Evolutionary conservation across 495 filamentous ascomycete genomes (phyloP), one percentile per base, ranked within the genome.

Genomic region (Achaetomiella virescens): DNA sequence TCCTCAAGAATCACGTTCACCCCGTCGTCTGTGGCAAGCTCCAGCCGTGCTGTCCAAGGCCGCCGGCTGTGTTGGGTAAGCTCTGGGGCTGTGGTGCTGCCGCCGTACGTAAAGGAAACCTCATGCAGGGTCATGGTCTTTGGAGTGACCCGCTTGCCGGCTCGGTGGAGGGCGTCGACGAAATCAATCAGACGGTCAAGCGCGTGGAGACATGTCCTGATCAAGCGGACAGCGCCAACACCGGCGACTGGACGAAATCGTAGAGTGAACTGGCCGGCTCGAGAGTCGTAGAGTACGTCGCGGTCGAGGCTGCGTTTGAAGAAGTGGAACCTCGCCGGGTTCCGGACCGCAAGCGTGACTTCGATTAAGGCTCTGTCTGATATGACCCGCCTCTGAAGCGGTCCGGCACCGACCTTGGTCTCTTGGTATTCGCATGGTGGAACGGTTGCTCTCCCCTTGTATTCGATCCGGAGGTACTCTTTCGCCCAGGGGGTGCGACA

Each of bases 151-250:
- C 75, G 70, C 42, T 75, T 69, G 27, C 69, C 67, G 27, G 71
- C 78, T n/a, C 64, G 66, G 37, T 79, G 69, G 45, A 90, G 76
- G 18, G 80, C 80, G n/a, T 79, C 73, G 27, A 88, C 73, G 51
- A 87, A 84, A 24, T 76, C 70, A n/a, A 86, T 79, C 18, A 91
- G 66, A 10, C 81, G 81, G 56, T 84, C 79, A 43, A 91, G 76
- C 20, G 81, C 77, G 47, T 77, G 71, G 6, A 89, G 65, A 10
- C 84, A 80, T 21, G 77, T 67, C 15, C 67, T 63, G 6, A 91
- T 73, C 22, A 69, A 63, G 9, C 76, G 69, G 18, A 89, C 70
- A 2, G 82, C 70, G 0, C 78, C 70, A 36, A 74, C 72, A 22
- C 84, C 85, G 48, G 88, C 76, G 12, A 75, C 67, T 10, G 79